phyloP scores from a whole-genome alignment of 805 yeast genomes.

The Metschnikowia colocasiae region DNA sequence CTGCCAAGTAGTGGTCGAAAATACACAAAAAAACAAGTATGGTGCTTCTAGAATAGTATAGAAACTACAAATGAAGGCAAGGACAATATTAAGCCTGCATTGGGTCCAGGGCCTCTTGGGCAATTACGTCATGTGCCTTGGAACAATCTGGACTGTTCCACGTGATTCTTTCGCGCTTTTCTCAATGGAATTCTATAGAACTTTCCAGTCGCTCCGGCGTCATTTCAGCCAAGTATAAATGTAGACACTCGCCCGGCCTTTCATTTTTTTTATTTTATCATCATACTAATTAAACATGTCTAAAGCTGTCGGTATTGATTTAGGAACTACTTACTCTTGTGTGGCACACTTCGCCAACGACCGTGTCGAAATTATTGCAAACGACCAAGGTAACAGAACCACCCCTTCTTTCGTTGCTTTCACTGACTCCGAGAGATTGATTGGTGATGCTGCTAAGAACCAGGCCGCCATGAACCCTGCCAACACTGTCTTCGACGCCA shows the following conservation, averaged over 20 bases:
- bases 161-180: constrained; percentile 8
- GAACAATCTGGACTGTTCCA: constrained; percentile 7
- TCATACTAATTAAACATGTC: constrained; percentile 20
- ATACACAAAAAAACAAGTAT: neutral
- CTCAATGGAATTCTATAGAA: constrained; percentile 17
- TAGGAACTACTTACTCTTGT: constrained; percentile 34
- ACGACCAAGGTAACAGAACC: constrained; percentile 35
- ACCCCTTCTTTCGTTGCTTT: constrained; percentile 33
- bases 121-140: constrained; percentile 5
- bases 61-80: neutral
- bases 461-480: constrained; percentile 34
- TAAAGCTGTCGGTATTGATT: constrained; percentile 33
- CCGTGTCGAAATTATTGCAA: constrained; percentile 32
- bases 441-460: constrained; percentile 35
- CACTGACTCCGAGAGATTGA: constrained; percentile 33
- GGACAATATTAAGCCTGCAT: no score
- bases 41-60: neutral
- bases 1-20: neutral
- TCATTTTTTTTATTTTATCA: constrained; percentile 5
- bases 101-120: neutral
- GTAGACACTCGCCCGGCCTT: constrained; percentile 3
- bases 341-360: constrained; percentile 33
- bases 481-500: constrained; percentile 33
- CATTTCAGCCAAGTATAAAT: constrained; percentile 5
- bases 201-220: constrained; percentile 12